phyloP scores from a whole-genome alignment of 2,329 filamentous ascomycete genomes.

The Cadophora gregata region DNA sequence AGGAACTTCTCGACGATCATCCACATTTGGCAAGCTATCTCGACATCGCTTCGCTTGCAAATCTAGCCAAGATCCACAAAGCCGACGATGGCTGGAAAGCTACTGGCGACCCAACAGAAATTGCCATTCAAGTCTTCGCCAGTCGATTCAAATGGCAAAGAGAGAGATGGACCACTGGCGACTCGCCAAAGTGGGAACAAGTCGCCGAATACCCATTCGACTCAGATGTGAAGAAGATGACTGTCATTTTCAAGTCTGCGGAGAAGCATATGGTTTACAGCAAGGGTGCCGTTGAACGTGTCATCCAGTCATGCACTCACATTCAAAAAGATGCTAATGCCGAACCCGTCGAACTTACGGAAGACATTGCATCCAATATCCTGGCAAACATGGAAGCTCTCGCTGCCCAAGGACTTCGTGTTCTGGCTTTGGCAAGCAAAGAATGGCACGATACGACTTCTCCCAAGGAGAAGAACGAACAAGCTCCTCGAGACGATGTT shows the following conservation, averaged over 20 bases:
- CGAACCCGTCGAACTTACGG: conserved; percentile 52
- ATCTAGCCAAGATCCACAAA: conserved; percentile 66
- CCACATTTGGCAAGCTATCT: conserved; percentile 59
- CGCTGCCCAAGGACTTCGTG: conserved; percentile 69
- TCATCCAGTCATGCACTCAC: conserved; percentile 66
- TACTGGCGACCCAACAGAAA: conserved; percentile 72
- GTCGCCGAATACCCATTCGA: conserved; percentile 76
- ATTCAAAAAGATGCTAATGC: conserved; percentile 52
- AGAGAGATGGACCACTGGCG: conserved; percentile 55
- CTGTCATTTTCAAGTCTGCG: conserved; percentile 64
- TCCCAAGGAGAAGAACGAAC: conserved; percentile 41
- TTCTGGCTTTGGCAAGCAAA: conserved; percentile 66
- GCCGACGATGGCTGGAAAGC: conserved; percentile 62
- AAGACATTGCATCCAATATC: conserved; percentile 60
- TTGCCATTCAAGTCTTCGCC: conserved; percentile 77
- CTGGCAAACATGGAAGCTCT: conserved; percentile 72
- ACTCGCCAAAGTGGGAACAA: conserved; percentile 59
- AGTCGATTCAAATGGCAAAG: conserved; percentile 70
- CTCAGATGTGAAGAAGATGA: conserved; percentile 78
- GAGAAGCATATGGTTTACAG: conserved; percentile 58
- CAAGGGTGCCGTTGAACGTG: conserved; percentile 73
- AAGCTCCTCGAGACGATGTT: conserved; percentile 62
- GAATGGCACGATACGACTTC: conserved; percentile 36
- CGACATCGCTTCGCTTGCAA: conserved; percentile 68
- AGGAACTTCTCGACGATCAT: conserved; percentile 54